Conservation (phyloP, 441 rosid genomes). For the Rhodomyrtus psidioides region DNA sequence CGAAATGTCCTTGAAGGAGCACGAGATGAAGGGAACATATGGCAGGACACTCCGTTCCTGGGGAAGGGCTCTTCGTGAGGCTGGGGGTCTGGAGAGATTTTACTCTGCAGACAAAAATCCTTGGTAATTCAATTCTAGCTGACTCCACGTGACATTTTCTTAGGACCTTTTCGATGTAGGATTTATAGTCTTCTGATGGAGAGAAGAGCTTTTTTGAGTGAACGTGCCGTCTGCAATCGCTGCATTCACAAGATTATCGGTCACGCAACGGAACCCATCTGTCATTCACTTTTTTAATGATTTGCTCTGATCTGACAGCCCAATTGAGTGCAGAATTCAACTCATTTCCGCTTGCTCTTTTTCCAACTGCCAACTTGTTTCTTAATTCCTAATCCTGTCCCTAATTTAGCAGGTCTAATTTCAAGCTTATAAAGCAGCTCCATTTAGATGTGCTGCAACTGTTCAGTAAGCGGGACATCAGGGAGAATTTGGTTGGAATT, state of each 20-base stretch:
- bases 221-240: not conserved
- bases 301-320: rapidly evolving
- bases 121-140: not conserved
- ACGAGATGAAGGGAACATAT: too few relatives aligned
- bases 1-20: too few relatives aligned
- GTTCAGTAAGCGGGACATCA: not conserved
- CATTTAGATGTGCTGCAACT: not conserved
- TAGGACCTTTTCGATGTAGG: not conserved
- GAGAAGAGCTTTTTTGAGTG: not conserved
- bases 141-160: not conserved
- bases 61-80: not conserved
- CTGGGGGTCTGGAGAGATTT: not conserved
- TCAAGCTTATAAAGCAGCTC: not conserved
- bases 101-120: not conserved
- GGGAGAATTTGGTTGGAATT: not conserved
- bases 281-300: rapidly evolving
- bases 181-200: not conserved
- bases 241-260: not conserved
- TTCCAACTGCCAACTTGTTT: not conserved
- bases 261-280: rapidly evolving
- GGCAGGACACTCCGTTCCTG: not conserved
- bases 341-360: rapidly evolving
- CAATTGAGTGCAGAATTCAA: rapidly evolving
- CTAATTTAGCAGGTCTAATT: not conserved
- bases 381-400: not conserved